Evolutionary conservation across 805 yeast species (phyloP).

Genomic region (Kregervanrija fluxuum): DNA sequence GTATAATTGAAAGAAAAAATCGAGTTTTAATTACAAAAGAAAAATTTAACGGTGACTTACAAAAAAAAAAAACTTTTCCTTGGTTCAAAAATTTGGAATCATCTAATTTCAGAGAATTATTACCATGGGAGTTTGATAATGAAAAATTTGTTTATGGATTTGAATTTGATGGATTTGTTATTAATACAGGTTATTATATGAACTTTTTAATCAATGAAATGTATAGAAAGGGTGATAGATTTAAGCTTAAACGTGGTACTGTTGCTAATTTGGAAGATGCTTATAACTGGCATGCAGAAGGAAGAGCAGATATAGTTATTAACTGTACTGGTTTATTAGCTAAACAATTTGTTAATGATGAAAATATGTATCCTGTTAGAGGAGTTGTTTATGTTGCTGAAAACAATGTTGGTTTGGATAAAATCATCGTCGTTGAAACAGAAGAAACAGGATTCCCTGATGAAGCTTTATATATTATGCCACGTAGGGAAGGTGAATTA

Average conservation of each 20-base stretch:
- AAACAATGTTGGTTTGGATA: conserved; percentile 29
- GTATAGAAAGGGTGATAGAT: conserved; percentile 33
- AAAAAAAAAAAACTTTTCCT: conserved; percentile 23
- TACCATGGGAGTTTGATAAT: conserved; percentile 29
- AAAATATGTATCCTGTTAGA: conserved; percentile 40
- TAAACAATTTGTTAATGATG: conserved; percentile 35
- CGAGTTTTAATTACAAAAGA: conserved; percentile 15
- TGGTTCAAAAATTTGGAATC: conserved; percentile 46
- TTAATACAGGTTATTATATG: conserved; percentile 24
- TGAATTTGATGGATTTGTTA: conserved; percentile 32
- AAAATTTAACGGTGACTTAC: conserved; percentile 9
- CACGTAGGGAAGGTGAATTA: conserved; percentile 69
- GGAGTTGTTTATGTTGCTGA: conserved; percentile 53
- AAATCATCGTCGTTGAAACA: conserved; percentile 25
- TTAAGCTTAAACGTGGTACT: conserved; percentile 36
- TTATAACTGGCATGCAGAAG: conserved; percentile 31
- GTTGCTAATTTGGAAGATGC: conserved; percentile 44
- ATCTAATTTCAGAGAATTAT: conserved; percentile 29
- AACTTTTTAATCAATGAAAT: conserved; percentile 27
- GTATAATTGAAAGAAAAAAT: conserved; percentile 30
- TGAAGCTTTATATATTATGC: conserved; percentile 55
- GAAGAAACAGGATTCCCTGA: conserved; percentile 24
- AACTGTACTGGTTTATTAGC: conserved; percentile 54
- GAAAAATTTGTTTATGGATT: conserved; percentile 33
- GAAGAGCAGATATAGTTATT: conserved; percentile 42